Conservation (phyloP, 2,329 filamentous ascomycete species). For the Phyllosticta citribraziliensis region DNA sequence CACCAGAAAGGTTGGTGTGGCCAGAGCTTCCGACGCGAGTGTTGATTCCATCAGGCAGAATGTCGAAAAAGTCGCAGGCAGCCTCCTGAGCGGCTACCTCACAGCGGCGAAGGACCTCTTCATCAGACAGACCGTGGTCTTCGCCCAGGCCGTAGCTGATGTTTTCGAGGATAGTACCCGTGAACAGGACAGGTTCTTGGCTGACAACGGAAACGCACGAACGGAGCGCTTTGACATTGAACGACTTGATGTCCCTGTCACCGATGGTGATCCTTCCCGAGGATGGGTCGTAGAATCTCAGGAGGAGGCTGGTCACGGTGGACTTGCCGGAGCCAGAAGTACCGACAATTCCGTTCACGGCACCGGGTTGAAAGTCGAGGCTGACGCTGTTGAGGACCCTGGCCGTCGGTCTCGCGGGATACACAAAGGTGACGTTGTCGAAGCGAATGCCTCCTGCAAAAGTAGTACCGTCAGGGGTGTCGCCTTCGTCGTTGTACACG, state of each 20-base stretch:
- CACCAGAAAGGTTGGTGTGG: slow-evolving; percentile 37
- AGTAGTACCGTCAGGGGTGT: slow-evolving; percentile 13
- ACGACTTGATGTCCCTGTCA: slow-evolving; percentile 17
- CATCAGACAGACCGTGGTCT: slow-evolving; percentile 37
- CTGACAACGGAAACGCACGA: slow-evolving; percentile 24
- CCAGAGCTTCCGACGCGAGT: slow-evolving; percentile 24
- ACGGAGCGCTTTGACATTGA: slow-evolving; percentile 24
- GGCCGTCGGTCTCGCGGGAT: slow-evolving; percentile 33
- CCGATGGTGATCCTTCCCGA: slow-evolving; percentile 26
- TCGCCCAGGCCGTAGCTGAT: slow-evolving; percentile 27
- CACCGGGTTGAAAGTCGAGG: slow-evolving; percentile 27
- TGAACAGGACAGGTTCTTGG: slow-evolving; percentile 25
- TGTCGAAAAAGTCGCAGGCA: slow-evolving; percentile 47
- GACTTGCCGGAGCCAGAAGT: slow-evolving; percentile 37
- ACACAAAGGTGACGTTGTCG: slow-evolving; percentile 32
- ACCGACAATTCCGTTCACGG: slow-evolving; percentile 37
- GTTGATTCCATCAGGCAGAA: slow-evolving; percentile 25
- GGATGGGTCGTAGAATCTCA: slow-evolving; percentile 29
- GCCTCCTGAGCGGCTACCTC: slow-evolving; percentile 50
- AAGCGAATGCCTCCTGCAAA: slow-evolving; percentile 33
- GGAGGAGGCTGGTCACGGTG: slow-evolving; percentile 34
- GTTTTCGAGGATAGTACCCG: slow-evolving; percentile 27
- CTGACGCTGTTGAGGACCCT: slow-evolving; percentile 30
- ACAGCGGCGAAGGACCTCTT: slow-evolving; percentile 46
- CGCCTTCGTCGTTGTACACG: slow-evolving; percentile 25